A percentile compares a stretch with the other conserved stretches of the same genome.
phyloP scores from a whole-genome alignment of 441 rosid species.

The Theobroma grandiflorum region DNA sequence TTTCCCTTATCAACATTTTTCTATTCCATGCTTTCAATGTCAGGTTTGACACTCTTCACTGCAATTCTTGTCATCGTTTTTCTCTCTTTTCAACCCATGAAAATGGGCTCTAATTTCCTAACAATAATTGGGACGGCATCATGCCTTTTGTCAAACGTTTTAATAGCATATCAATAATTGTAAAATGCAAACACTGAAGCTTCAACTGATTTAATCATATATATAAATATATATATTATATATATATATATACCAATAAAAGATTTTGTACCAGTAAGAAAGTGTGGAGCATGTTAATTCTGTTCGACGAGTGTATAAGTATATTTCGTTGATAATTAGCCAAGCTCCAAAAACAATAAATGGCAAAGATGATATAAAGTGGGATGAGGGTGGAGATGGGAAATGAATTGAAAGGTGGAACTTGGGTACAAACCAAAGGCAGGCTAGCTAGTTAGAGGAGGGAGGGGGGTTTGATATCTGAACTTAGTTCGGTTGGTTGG shows the following conservation, averaged over 20 bases:
- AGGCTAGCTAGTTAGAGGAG: background rate
- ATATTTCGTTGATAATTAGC: background rate
- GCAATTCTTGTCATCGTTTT: background rate
- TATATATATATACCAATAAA: too few relatives aligned
- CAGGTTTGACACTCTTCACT: background rate
- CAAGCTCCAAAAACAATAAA: background rate
- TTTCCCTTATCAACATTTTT: background rate
- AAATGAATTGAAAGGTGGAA: background rate
- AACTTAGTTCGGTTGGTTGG: conserved; percentile 15
- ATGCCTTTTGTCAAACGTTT: too few relatives aligned
- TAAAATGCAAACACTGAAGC: too few relatives aligned
- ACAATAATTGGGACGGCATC: too few relatives aligned
- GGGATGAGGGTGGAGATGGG: background rate
- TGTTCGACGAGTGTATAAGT: too few relatives aligned
- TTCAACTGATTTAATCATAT: too few relatives aligned
- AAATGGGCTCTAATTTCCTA: background rate
- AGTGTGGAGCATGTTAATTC: too few relatives aligned
- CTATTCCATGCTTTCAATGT: background rate
- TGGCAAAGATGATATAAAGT: background rate
- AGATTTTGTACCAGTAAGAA: too few relatives aligned
- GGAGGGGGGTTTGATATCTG: background rate
- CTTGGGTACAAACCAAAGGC: background rate
- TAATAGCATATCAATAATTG: too few relatives aligned
- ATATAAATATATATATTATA: too few relatives aligned
- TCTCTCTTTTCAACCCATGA: background rate